Base-by-base conservation (phyloP, 2,329 filamentous ascomycete genomes). In the Xylariaceae sp. region DNA sequence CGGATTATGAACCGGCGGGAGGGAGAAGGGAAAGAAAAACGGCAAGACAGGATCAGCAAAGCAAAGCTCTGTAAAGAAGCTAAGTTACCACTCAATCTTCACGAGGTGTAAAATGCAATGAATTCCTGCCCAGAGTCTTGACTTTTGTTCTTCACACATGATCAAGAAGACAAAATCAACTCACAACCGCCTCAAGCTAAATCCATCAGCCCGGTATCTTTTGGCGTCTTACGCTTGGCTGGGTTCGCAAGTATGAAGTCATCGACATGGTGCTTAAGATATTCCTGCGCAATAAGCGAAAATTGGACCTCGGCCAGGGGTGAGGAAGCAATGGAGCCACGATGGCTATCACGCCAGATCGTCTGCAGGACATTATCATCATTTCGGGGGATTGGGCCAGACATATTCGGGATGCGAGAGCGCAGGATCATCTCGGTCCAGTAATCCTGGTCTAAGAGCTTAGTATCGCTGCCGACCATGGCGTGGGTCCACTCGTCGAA, bases 321-420 rank as follows among this genome's bases (percentile, higher is more conserved):
- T 37, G 74, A 74, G 49, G 71, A 76, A 52, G 74, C 70, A 9
- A 74, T 74, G 7, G 74, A 74, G 15, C 76, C 77, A 23, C 73
- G 66, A 59, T 78, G 72, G 74, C 78, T 80, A 3, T 77, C 75
- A 48, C 72, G 72, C 78, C 78, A 81, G 42, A 80, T 75, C 71
- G 76, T 78, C 68, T 80, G 76, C 65, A 81, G 72, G 13, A 77
- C 68, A 70, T 73, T 71, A 37, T 70, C 69, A 56, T 66, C 61
- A 1, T 51, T n/a, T 6, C 30, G 49, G 23, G 49, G 49, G 4
- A 51, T 34, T 1, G 10, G 49, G 9, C 13, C 49, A 3, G 23
- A 13, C 11, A n/a, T 13, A 30, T 23, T 45, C 10, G 42, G 11
- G 42, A 45, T 23, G 23, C 30, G 10, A 11, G 49, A 51, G 9